Evolutionary conservation across 2,329 filamentous ascomycete species (phyloP), one percentile per base, ranked within the genome.

Genomic region (Rhynchosporium secalis): DNA sequence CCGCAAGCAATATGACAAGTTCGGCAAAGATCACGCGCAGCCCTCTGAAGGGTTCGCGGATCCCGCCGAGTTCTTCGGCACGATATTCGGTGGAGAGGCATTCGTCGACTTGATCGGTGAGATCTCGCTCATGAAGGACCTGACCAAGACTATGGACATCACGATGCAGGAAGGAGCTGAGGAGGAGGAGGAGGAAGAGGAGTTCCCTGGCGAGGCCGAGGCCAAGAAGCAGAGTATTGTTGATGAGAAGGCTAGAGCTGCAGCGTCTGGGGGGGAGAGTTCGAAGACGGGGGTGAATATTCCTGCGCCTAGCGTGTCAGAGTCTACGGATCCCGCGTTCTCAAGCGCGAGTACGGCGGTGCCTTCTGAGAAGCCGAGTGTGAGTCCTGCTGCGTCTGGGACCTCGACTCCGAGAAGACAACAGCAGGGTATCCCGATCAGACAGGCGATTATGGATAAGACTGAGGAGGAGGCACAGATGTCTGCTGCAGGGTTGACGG

Each of bases 91-190:
- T 70, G 95, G 95, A 64, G 94, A 97, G 71, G 92, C 94, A 12
- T 99, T 99, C 73, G 82, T 89, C 65, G 94, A 99, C 80, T 92
- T 95, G 82, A 98, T 99, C 73, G 95, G 95, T 69, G 95, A 99
- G 82, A 96, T 99, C 70, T 95, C 91, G 56, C 86, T 99, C 62
- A 97, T 99, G 91, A 98, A 97, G 80, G 95, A 99, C 73, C 83
- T 99, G 60, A 98, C 94, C 20, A 92, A 92, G 72, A 96, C 93
- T 49, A 98, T 99, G 94, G 95, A 99, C 72, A 98, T 99, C 69
- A 93, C 92, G 26, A 94, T 92, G 87, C 83, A 90, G 61, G 87
- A 86, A 75, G 91, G 92, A 71, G 88, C 90, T 69, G 86, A 88
- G 65, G 61, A 52, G 65, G 62, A 52, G 65, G 62, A 54, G 36